phyloP scores from a whole-genome alignment of 257 asterid species.

The Capsicum chinense region DNA sequence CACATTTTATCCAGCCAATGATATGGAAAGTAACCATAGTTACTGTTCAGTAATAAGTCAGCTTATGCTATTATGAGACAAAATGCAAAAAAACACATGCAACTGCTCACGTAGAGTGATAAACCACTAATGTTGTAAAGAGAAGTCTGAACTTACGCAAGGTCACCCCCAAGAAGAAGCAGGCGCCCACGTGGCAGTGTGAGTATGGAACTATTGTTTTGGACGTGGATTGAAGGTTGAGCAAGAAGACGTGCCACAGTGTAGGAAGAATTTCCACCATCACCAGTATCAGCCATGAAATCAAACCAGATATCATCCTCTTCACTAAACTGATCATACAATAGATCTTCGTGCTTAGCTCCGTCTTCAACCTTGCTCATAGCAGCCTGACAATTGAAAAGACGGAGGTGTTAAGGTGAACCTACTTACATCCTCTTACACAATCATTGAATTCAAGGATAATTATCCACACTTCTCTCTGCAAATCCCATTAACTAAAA shows the following conservation, averaged over 20 bases:
- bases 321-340: constrained; percentile 71
- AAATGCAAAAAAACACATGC: neutral
- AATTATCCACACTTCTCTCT: constrained; percentile 15
- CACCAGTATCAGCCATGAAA: constrained; percentile 91
- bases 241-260: constrained; percentile 79
- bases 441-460: neutral
- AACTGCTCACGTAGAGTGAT: neutral
- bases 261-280: constrained; percentile 82
- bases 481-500: no score
- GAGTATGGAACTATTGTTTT: constrained; percentile 48
- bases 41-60: neutral
- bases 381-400: constrained; percentile 57
- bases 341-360: constrained; percentile 63
- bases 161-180: constrained; percentile 85
- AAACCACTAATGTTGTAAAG: constrained; percentile 1
- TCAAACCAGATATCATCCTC: constrained; percentile 77
- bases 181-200: constrained; percentile 67
- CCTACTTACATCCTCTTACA: neutral
- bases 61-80: constrained; percentile 23
- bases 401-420: neutral
- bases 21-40: constrained; percentile 3
- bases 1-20: constrained; percentile 8
- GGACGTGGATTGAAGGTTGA: constrained; percentile 68
- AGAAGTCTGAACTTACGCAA: constrained; percentile 65
- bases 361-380: constrained; percentile 71